Base-by-base conservation (phyloP, 176 grass and related monocot genomes). In the Triticum monococcum region DNA sequence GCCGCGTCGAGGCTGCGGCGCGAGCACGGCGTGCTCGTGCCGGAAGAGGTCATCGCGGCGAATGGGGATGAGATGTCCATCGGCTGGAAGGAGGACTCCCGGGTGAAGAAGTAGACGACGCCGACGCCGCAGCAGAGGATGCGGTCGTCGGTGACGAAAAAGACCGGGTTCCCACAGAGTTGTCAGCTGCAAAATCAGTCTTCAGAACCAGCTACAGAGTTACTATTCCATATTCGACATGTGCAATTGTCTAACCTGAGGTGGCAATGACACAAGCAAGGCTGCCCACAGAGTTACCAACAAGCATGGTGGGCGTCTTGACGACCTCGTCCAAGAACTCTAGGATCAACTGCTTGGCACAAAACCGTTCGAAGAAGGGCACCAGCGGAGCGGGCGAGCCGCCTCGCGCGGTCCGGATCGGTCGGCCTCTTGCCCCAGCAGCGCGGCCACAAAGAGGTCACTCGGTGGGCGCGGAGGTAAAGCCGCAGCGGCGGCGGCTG, bases 111-210 rank as follows among this genome's bases (percentile, higher is more conserved):
- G 78, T 95, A 81, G 48, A 92, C 84, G 70, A 98, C 56, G 76
- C 92, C 96, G 60, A 98, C 84, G 63, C 91, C 93, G 40, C 96
- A 98, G 87, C 96, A 94, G 81, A 98, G 73, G 28, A 99, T 83
- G 85, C 94, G 87, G 83, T 94, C 92, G 43, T 99, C 97, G 75
- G 91, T 88, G 67, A 99, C 94, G 83, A 88, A 96, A 89, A 99
- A 99, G 1, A 99, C 92, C 4, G 97, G 97, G 71, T 99, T 99
- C 1, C 97, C 97, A 80, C 94, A 96, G 0, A 30, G 2, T 30
- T 30, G 28, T 30, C 28, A 30, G 28, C 28, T 30, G 28, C 28
- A 30, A 30, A 30, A 30, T 30, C 28, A 30, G 2, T 30, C 28
- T 30, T 30, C 28, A 30, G 28, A 30, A 30, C 28, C 28, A 30